Evolutionary conservation across 2,329 filamentous ascomycete genomes (phyloP).

Genomic region (Coleophoma cylindrospora): DNA sequence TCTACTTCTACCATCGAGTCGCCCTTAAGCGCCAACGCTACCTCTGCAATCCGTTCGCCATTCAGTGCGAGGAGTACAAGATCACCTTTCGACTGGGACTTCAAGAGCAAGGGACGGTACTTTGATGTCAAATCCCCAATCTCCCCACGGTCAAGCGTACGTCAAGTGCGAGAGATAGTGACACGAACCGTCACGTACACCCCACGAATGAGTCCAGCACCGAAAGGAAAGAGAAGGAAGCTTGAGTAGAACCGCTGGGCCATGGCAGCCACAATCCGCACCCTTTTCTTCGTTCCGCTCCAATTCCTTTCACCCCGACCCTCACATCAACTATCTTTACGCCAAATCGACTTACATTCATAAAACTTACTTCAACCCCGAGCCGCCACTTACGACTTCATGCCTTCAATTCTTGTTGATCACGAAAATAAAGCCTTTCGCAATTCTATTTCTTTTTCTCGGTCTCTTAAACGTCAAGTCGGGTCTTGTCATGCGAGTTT

Average conservation of each 20-base stretch:
- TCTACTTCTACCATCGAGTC: conserved; percentile 63
- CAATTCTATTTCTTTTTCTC: not conserved
- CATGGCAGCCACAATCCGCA: not conserved
- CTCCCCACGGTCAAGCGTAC: conserved; percentile 54
- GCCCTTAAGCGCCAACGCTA: conserved; percentile 53
- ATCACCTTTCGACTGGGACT: conserved; percentile 76
- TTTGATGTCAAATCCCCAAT: conserved; percentile 53
- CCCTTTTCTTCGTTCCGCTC: not conserved
- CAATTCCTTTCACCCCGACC: conserved; percentile 1
- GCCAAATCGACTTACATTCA: not conserved
- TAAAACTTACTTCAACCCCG: not conserved
- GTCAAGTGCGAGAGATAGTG: conserved; percentile 80
- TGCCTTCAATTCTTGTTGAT: conserved; percentile 18
- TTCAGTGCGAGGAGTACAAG: conserved; percentile 60
- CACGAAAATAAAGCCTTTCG: conserved; percentile 12
- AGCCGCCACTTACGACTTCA: conserved; percentile 19
- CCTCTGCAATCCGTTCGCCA: conserved; percentile 54
- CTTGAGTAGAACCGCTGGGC: conserved; percentile 35
- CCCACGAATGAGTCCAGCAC: conserved; percentile 78
- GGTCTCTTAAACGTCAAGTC: too few relatives aligned
- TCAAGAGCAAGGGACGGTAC: conserved; percentile 61
- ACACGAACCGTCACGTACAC: conserved; percentile 94
- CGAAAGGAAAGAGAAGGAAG: conserved; percentile 89
- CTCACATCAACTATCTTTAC: conserved; percentile 6
- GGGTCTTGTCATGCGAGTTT: too few relatives aligned